These are phyloP conservation scores for Aspergillus novofumigatus DNA, from an alignment of 2,329 filamentous ascomycete genomes.

Conservation along the genomic window DNA sequence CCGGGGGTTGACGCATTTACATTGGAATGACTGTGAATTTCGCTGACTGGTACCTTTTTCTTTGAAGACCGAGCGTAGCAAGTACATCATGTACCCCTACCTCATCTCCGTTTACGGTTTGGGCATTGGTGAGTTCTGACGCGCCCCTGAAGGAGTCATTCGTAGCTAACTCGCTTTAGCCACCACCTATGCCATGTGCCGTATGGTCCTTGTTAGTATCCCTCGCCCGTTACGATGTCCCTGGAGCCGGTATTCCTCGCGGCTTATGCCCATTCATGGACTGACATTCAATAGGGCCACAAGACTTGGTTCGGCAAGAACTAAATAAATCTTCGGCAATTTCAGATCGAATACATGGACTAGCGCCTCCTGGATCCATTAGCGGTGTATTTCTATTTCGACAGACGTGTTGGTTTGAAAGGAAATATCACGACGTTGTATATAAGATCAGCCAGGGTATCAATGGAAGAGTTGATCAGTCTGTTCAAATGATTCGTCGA, in stretches of 20 bases:
- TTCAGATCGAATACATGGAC: slow-evolving; percentile 6
- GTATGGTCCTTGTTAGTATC: slow-evolving; percentile 41
- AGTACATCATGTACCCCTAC: slow-evolving; percentile 59
- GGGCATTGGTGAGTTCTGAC: slow-evolving; percentile 43
- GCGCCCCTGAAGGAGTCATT: slow-evolving; percentile 1
- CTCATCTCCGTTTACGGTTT: slow-evolving; percentile 49
- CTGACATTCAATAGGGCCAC: slow-evolving; percentile 47
- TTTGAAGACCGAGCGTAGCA: slow-evolving; percentile 51
- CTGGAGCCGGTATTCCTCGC: neutral
- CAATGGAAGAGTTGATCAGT: slow-evolving; percentile 27
- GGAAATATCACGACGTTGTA: slow-evolving; percentile 33
- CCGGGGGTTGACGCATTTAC: slow-evolving; percentile 2
- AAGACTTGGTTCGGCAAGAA: slow-evolving; percentile 56
- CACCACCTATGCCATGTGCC: slow-evolving; percentile 42
- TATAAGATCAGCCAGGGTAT: slow-evolving; percentile 31
- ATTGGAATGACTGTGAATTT: slow-evolving; percentile 2
- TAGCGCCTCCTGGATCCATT: slow-evolving; percentile 16
- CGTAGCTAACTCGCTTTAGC: slow-evolving; percentile 20
- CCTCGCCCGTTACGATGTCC: neutral
- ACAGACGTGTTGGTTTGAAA: slow-evolving; percentile 23
- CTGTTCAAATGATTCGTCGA: slow-evolving; percentile 6
- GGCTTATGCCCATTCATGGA: neutral
- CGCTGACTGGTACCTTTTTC: neutral
- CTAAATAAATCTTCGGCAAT: slow-evolving; percentile 18
- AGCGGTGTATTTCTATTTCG: slow-evolving; percentile 35